Evolutionary conservation across 2,329 filamentous ascomycete species (phyloP), one percentile per base, ranked within the genome.

Genomic region (Beauveria scarabaeidicola): DNA sequence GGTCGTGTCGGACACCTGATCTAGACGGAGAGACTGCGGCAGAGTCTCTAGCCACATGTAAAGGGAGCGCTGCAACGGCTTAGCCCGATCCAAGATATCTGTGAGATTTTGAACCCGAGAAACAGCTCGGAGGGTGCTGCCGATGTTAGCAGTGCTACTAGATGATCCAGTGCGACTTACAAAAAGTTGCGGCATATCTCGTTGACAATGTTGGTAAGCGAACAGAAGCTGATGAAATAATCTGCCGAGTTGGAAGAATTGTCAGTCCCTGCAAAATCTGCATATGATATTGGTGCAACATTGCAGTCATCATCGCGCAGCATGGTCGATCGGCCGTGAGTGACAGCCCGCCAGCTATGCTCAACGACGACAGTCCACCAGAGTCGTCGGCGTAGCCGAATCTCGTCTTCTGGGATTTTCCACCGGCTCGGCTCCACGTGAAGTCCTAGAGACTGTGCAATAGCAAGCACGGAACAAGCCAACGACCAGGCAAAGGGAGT

Each of bases 361-460:
- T 65, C 64, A 23, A 61, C 59, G 3, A 63, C 58, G 5, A 64
- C 63, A 8, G 62, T 41, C 63, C 64, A 65, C 64, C 64, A 65
- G 13, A 65, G 44, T 43, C 64, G 32, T 43, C 64, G 61, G 2
- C 64, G 59, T 27, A 65, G 46, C 15, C 62, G 56, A 19, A 61
- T 54, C 23, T 65, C 64, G 50, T 59, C 60, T 7, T 50, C 9
- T 2, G 64, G 63, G 1, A 65, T 25, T 17, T 62, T 64, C 63
- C 64, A 65, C n/a, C 46, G 47, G 4, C 17, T 51, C 6, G 62
- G 63, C 11, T 65, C 63, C 19, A 61, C 36, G 23, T 63, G 57
- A 15, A 65, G 52, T 13, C 63, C 64, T 5, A 65, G 38, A 9
- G 61, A 59, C 40, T 64, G 63, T 2, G 62, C 61, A 5, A 64